Percentiles rank a stretch among this genome's conserved stretches.
phyloP scores from a whole-genome alignment of 805 yeast species.

The Saccharomycopsis fibuligera region DNA sequence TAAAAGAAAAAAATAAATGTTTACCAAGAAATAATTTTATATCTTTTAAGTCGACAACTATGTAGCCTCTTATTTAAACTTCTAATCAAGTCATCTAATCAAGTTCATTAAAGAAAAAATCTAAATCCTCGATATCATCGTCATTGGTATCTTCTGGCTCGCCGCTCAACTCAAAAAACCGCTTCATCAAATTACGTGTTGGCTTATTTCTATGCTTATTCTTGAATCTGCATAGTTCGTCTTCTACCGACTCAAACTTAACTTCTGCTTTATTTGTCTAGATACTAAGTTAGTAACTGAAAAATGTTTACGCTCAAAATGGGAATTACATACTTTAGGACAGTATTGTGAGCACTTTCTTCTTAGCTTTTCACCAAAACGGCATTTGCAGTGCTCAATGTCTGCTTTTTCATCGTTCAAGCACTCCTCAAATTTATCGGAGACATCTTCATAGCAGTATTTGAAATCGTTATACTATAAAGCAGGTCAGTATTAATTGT shows the following conservation, averaged over 20 bases:
- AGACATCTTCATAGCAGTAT: constrained; percentile 10
- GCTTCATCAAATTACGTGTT: neutral
- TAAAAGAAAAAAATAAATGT: too few species aligned
- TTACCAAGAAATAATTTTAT: too few species aligned
- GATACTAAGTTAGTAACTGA: too few species aligned
- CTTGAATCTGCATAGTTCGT: neutral
- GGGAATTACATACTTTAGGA: neutral
- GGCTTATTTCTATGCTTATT: neutral
- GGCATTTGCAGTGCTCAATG: constrained; percentile 8
- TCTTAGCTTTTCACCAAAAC: neutral
- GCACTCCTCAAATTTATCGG: constrained; percentile 4
- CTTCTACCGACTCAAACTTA: neutral
- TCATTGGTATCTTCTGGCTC: too few species aligned
- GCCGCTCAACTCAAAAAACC: neutral
- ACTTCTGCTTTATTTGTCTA: neutral
- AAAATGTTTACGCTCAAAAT: too few species aligned
- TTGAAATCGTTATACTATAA: constrained; percentile 9
- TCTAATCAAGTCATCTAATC: too few species aligned
- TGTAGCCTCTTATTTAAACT: too few species aligned
- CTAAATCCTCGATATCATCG: too few species aligned
- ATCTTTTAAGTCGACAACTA: too few species aligned
- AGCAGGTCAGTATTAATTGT: neutral
- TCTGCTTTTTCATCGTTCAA: neutral
- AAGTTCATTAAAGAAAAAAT: too few species aligned
- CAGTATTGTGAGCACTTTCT: constrained; percentile 1